Evolutionary conservation across 805 yeast genomes (phyloP), one percentile per base, ranked within the genome.

Genomic region (Ogataea saltuana): DNA sequence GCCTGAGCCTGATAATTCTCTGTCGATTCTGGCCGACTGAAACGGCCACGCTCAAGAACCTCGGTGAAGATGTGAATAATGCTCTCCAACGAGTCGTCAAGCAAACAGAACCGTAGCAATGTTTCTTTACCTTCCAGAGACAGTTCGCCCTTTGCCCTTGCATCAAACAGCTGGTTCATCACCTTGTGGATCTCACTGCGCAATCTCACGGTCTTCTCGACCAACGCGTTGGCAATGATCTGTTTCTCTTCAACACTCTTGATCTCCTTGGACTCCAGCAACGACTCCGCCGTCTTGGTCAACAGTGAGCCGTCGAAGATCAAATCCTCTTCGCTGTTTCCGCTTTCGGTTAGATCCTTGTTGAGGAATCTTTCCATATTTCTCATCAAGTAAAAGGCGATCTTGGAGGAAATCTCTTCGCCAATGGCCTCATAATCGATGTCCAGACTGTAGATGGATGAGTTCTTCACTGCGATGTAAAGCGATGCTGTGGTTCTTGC

Each of bases 221-320:
- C 67, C 38, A 78, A 63, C 0, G 82, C 79, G 49, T 71, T 69
- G 25, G 74, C 67, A 43, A 78, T 70, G 39, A 75, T 68, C 38
- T 62, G 65, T 47, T 74, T 75, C 30, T 66, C 69, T 30, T 60
- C 62, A 29, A 59, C 66, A 32, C 58, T 64, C 27, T 51, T 49
- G 8, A 51, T 39, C 35, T 56, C 56, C 45, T 65, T 67, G 22
- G 63, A 68, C 38, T 70, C 76, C 42, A 85, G 62, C 42, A 85
- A 62, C 46, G 78, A 76, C 48, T 81, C 88, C 0, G 90, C 91
- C 2, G 88, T 76, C 59, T 83, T 83, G 55, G 88, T 81, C 37
- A 85, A 70, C 44, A 85, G 66, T 0, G 88, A 75, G 5, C 91
- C 93, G 64, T 85, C 91, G 59, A 81, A 83, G 61, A 85, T 72